Base-by-base conservation (phyloP, 192 early-diverging fungal species). In the Podila clonocystis region DNA sequence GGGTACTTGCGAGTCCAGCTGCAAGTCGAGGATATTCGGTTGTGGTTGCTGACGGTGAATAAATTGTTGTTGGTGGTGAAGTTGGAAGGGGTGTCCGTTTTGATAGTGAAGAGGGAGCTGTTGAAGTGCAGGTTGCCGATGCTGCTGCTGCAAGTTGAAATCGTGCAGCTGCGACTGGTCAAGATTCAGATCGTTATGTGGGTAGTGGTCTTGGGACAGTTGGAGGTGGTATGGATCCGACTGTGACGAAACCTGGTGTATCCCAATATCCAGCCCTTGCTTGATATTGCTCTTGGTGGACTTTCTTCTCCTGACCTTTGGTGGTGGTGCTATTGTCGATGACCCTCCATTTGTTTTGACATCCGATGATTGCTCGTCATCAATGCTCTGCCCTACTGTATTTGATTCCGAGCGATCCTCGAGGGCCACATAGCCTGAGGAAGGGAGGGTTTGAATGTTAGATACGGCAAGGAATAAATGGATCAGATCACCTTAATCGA, bases 341-440 rank as follows among this genome's bases (percentile, higher is more conserved):
- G 41, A 45, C 17, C 41, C 41, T 45, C 41, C 41, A 15, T 45
- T 45, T 45, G 41, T 45, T 3, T 45, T 45, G 41, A 45, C 41
- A 45, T 45, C 41, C 41, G 41, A 45, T 45, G 41, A 8, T 38
- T 52, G n/a, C 24, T n/a, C 52, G 24, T 55, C 50, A 5, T 55
- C 52, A 55, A 12, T 26, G 52, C 24, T n/a, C 8, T 12, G 20
- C n/a, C 52, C 52, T 20, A 12, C 41, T 0, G 19, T 55, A 26
- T 55, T 55, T 55, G 52, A 55, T 19, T 55, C 52, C 3, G 52
- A 55, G 24, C 52, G 52, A 26, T 55, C 52, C 8, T 55, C 52
- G 24, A 55, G 24, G 52, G 41, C 41, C 41, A 92, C 93, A 72
- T 95, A 92, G 34, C 93, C 93, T 75, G 92, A 92, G 22, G 90